Evolutionary conservation across 116 monocot species (phyloP), one percentile per base, ranked within the genome.

Genomic region (Posidonia oceanica): DNA sequence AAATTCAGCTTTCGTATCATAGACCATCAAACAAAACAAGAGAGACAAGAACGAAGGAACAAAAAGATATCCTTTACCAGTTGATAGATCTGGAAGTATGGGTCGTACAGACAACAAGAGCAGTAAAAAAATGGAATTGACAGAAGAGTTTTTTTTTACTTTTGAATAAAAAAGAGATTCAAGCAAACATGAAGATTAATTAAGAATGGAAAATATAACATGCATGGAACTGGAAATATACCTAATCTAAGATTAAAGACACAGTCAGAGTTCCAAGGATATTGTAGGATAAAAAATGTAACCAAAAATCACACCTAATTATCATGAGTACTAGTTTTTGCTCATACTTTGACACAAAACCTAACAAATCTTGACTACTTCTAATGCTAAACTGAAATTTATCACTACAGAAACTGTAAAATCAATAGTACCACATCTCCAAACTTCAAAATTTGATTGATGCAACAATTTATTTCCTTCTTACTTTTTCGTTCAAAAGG

Each of bases 401-500:
- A 68, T 20, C 42, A 36, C 12, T 10, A 12, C 12, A 5, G 48
- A 48, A 48, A 7, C 3, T 12, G 11, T 10, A 48, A 48, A 2
- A 0, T 48, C 0, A 12, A 48, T 7, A 61, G 21, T 14, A 23
- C 21, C 1, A 61, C 6, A 22, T 60, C 36, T 37, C 37, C 37
- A 29, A 38, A 63, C 6, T 16, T 16, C 15, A 38, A 37, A 29
- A 0, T 29, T 29, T 29, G 29, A 29, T 29, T 29, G 29, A 13
- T 11, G 42, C 4, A 5, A 55, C 3, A 14, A 16, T 36, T 14
- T 60, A 16, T 39, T 20, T 8, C 16, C 11, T 18, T 29, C 79
- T 53, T 83, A 83, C 83, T 79, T 69, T 83, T 79, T 66, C 72
- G 68, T 53, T 76, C 64, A 60, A 83, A 76, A 70, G 36, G 64